Base-by-base conservation (phyloP, 805 yeast species). In the Candida silvatica region DNA sequence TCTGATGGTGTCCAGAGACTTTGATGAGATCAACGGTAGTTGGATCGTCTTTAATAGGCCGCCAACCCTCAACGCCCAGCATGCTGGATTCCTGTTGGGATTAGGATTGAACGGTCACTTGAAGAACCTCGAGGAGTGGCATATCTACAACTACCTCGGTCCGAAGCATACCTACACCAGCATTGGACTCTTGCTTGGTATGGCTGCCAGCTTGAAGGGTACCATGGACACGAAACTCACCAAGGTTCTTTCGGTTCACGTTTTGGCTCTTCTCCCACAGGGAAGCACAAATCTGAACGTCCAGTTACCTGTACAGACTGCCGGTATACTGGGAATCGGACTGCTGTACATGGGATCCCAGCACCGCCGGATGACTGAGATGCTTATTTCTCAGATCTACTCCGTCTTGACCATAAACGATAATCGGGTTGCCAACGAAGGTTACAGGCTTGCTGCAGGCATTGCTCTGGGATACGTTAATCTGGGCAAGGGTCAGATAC, bases 1-100 rank as follows among this genome's bases (percentile, higher is more conserved):
- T 0, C 58, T 92, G 33, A 77, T 37, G 37, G 75, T 90, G 6
- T 74, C 90, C 4, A 67, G 66, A 36, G 74, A 71, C 31, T 74
- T 86, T 0, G 68, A 70, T 27, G 86, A 84, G 6, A 75, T 85
- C 6, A 69, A 75, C 6, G 95, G 97, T 1, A 77, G 94, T 46
- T 90, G 97, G 97, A 82, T 90, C 25, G 80, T 81, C 1, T 86
- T 83, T 52, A 85, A 85, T 46, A 80, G 78, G 45, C 95, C 95
- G 0, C 68, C 70, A 1, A 67, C 61, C 4, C 54, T 82, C 22
- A 77, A 74, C 45, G 71, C 95, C 0, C 88, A 84, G 41, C 96
- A 88, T 62, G 97, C 96, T 17, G 99, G 99, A 0, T 87, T 92
- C 46, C 58, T 92, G n/a, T 59, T 86, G 15, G 98, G 97, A 0